Conservation (phyloP, 2,329 filamentous ascomycete species). For the Pseudocercospora ulei region DNA sequence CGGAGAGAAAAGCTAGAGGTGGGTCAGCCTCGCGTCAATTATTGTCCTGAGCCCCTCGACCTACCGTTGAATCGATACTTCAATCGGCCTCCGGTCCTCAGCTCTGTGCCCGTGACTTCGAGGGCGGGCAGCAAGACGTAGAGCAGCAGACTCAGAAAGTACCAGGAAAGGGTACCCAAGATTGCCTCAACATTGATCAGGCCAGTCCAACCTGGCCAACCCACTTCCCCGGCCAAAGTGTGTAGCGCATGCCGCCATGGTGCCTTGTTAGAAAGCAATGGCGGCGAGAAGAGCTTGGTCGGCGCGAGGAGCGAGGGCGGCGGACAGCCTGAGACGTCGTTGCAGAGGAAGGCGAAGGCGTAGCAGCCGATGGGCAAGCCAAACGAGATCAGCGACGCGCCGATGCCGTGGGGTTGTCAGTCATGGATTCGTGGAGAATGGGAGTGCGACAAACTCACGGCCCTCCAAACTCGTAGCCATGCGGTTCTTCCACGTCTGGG, state of each 20-base stretch:
- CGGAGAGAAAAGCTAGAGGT: conserved; percentile 60
- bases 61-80: conserved; percentile 64
- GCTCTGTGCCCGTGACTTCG: conserved; percentile 58
- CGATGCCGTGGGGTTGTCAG: conserved; percentile 48
- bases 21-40: conserved; percentile 11
- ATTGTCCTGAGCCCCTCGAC: conserved; percentile 11
- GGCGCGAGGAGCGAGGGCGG: conserved; percentile 69
- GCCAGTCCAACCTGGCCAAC: conserved; percentile 68
- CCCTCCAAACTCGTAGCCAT: conserved; percentile 43
- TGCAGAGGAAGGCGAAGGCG: conserved; percentile 73
- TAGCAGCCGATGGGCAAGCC: conserved; percentile 72
- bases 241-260: conserved; percentile 46
- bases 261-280: conserved; percentile 27
- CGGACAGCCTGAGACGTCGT: conserved; percentile 85
- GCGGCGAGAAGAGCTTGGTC: conserved; percentile 47
- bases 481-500: conserved; percentile 21
- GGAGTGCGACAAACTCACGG: conserved; percentile 35
- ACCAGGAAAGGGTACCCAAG: conserved; percentile 65
- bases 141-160: conserved; percentile 62
- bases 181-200: conserved; percentile 61
- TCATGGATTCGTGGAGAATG: conserved; percentile 5
- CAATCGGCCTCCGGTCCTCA: conserved; percentile 61
- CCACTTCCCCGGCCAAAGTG: conserved; percentile 66
- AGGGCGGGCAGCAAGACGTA: conserved; percentile 67
- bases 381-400: conserved; percentile 67